Conservation (phyloP, 371 early-diverging fungal species). For the Mucor lusitanicus region DNA sequence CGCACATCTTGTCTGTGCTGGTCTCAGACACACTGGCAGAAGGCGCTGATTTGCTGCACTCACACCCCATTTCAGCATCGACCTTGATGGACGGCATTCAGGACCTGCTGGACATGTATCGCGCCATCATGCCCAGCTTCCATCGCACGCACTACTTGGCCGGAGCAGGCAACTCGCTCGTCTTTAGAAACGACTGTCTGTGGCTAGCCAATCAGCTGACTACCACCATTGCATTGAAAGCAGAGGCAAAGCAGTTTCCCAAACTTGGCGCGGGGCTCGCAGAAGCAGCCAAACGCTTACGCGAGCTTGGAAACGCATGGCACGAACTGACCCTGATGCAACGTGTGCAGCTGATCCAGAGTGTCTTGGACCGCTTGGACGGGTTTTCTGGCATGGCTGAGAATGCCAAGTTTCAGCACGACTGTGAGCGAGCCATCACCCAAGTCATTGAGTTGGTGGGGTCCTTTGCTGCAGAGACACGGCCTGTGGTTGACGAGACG, state of each 20-base stretch:
- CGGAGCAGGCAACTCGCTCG: constrained; percentile 58
- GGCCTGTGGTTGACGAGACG: constrained; percentile 18
- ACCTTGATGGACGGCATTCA: constrained; percentile 34
- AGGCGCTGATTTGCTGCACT: constrained; percentile 29
- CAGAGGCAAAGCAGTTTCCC: constrained; percentile 11
- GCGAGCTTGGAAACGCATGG: constrained; percentile 33
- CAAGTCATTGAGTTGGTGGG: constrained; percentile 51
- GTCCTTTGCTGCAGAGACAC: constrained; percentile 47
- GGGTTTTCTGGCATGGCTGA: constrained; percentile 57
- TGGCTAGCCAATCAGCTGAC: constrained; percentile 55
- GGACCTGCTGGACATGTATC: constrained; percentile 54
- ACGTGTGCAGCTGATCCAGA: constrained; percentile 25
- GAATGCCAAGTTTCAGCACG: constrained; percentile 39
- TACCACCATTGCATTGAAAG: not conserved
- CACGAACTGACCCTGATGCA: constrained; percentile 37
- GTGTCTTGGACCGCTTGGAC: constrained; percentile 35
- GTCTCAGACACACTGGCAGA: constrained; percentile 36
- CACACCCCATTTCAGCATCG: constrained; percentile 38
- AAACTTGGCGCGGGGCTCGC: not conserved
- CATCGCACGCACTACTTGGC: constrained; percentile 37
- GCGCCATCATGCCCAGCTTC: constrained; percentile 55
- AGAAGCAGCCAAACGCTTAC: constrained; percentile 18
- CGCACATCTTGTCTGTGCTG: constrained; percentile 32
- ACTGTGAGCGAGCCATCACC: constrained; percentile 51
- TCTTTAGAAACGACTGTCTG: constrained; percentile 75